A percentile compares a stretch with the other conserved stretches of the same genome.
phyloP scores from a whole-genome alignment of 805 yeast species.

The Millerozyma acaciae region DNA sequence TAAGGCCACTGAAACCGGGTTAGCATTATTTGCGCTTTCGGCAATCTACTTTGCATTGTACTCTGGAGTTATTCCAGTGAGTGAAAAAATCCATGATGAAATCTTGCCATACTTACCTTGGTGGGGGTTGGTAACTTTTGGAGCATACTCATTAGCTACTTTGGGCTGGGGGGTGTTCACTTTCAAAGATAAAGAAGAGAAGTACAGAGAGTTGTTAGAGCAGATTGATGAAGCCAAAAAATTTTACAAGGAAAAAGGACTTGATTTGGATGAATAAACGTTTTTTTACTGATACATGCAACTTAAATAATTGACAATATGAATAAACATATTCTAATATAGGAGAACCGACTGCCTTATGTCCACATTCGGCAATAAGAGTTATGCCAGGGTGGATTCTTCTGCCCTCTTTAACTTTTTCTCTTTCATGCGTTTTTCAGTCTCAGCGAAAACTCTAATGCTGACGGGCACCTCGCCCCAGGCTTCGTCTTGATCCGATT shows the following conservation, averaged over 20 bases:
- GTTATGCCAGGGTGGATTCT: too few species aligned
- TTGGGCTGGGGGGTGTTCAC: constrained; percentile 67
- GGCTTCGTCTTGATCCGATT: constrained; percentile 18
- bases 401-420: constrained; percentile 16
- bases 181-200: constrained; percentile 67
- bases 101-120: constrained; percentile 65
- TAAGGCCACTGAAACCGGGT: constrained; percentile 59
- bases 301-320: too few species aligned
- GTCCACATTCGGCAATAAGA: constrained; percentile 3
- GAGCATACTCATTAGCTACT: constrained; percentile 63
- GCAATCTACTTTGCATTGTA: constrained; percentile 52
- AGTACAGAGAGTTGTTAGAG: constrained; percentile 55
- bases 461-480: constrained; percentile 64
- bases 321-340: too few species aligned
- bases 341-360: too few species aligned
- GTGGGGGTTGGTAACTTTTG: constrained; percentile 68
- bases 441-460: constrained; percentile 77
- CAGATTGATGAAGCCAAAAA: constrained; percentile 61
- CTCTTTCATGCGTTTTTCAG: constrained; percentile 63
- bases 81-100: constrained; percentile 44
- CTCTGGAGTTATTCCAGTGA: constrained; percentile 52
- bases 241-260: constrained; percentile 52
- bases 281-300: background rate
- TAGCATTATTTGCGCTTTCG: constrained; percentile 41
- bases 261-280: constrained; percentile 39